Conservation (phyloP, 2,329 filamentous ascomycete genomes). For the Colletotrichum sp. region DNA sequence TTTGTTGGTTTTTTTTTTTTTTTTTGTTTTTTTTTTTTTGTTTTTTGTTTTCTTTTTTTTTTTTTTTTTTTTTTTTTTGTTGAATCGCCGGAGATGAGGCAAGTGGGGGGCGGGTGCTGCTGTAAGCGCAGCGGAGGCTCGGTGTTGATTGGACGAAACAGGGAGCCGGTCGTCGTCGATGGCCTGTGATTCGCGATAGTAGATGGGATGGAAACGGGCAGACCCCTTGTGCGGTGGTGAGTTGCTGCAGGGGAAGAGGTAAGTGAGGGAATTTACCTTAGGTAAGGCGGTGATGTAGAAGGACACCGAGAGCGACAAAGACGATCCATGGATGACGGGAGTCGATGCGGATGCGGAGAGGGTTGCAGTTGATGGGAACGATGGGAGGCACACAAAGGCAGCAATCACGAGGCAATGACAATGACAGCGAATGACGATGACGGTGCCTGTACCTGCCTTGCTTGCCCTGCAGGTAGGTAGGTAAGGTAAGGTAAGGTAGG, state of each 20-base stretch:
- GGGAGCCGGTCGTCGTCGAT: background rate
- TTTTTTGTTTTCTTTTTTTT: too few species aligned
- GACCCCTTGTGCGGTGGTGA: background rate
- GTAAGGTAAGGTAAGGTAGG: background rate
- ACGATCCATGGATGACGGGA: background rate
- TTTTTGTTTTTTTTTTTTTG: too few species aligned
- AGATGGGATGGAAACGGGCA: background rate
- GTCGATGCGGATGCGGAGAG: background rate
- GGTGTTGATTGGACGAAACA: background rate
- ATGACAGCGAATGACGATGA: background rate
- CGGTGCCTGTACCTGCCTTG: background rate
- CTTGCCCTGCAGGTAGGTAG: background rate
- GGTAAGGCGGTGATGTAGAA: background rate
- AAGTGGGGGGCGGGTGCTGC: background rate
- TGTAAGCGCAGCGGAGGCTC: background rate
- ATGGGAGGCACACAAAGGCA: background rate
- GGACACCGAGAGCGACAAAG: background rate
- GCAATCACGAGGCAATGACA: background rate
- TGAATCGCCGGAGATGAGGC: constrained; percentile 10
- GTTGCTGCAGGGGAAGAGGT: constrained; percentile 3
- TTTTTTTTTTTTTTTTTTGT: constrained; percentile 2
- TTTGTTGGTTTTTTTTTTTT: too few species aligned
- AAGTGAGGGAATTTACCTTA: background rate
- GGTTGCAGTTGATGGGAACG: background rate
- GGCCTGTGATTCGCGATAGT: background rate